Base-by-base conservation (phyloP, 306 rosid species). In the Malus fusca region DNA sequence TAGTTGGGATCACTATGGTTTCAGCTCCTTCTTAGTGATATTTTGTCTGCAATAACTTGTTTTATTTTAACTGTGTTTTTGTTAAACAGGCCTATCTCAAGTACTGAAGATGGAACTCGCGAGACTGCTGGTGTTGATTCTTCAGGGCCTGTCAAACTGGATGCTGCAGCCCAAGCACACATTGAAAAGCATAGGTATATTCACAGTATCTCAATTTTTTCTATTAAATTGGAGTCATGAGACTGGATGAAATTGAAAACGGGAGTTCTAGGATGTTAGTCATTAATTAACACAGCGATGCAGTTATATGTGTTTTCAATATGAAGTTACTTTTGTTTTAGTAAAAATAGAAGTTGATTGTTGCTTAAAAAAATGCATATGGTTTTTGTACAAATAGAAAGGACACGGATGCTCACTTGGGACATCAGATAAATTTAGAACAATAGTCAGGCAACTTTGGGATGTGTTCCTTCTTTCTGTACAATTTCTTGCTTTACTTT, bases 111-210 rank as follows among this genome's bases (percentile, higher is more conserved):
- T 68, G 89, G 74, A 85, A 79, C 85, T 52, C 84, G 67, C 11
- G 95, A 87, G 76, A 78, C 75, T 58, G 21, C 56, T 55, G 84
- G 83, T 71, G 75, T 63, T 74, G 90, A 85, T 77, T 84, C 81
- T 43, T 82, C 81, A 12, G 66, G 89, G 40, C 81, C 91, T 79
- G 85, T 92, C 78, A 92, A 92, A 80, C 79, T 95, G 53, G 98
- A 92, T 90, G 89, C 92, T 63, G 79, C 79, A 7, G 92, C 90
- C 77, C 88, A 85, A 42, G 83, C 82, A 46, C 97, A 88, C 79
- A 90, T 95, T 48, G 93, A 90, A 68, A 95, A 92, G 67, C 99
- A 90, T 87, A 90, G 92, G 93, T 87, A 85, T n/a, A 51, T 66
- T 75, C 14, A 4, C 30, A 64, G 11, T 28, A 55, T 69, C 48